These are phyloP conservation scores for Boehmeria nivea DNA, from an alignment of 306 rosid genomes.

Conservation along the genomic window DNA sequence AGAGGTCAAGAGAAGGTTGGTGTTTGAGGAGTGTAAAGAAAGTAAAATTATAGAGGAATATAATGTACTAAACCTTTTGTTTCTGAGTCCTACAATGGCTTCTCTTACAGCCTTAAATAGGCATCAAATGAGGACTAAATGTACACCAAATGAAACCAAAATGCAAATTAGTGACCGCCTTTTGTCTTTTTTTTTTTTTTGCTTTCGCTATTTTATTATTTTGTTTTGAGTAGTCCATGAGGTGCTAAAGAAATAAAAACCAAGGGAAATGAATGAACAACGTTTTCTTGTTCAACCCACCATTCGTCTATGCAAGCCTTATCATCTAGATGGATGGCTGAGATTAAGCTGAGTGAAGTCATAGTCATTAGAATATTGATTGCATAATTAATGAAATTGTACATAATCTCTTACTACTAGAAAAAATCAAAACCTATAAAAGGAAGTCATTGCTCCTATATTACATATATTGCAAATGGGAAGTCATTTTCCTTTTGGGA, in stretches of 20 bases:
- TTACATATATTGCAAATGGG: background rate
- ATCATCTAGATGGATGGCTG: constrained; percentile 26
- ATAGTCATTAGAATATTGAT: constrained; percentile 13
- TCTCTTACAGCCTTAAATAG: constrained; percentile 21
- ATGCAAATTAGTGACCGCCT: constrained; percentile 12
- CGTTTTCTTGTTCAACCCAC: constrained; percentile 19
- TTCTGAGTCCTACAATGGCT: constrained; percentile 14
- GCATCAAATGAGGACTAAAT: constrained; percentile 23
- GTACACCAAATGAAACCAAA: constrained; percentile 37
- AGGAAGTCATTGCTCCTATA: no score
- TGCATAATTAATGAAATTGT: background rate
- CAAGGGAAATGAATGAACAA: constrained; percentile 23
- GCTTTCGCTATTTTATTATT: background rate
- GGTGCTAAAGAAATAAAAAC: background rate
- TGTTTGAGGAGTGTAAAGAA: constrained; percentile 15
- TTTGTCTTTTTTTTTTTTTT: background rate
- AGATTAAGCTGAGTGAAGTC: constrained; percentile 24
- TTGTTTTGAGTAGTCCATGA: background rate
- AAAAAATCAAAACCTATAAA: no score
- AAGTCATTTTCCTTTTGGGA: constrained; percentile 14
- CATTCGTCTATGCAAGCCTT: constrained; percentile 20
- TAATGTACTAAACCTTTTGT: constrained; percentile 20
- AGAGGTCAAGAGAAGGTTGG: no score
- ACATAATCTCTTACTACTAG: background rate
- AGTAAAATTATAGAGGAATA: constrained; percentile 19